Conservation (phyloP, 192 early-diverging fungal species). For the Podila verticillata region DNA sequence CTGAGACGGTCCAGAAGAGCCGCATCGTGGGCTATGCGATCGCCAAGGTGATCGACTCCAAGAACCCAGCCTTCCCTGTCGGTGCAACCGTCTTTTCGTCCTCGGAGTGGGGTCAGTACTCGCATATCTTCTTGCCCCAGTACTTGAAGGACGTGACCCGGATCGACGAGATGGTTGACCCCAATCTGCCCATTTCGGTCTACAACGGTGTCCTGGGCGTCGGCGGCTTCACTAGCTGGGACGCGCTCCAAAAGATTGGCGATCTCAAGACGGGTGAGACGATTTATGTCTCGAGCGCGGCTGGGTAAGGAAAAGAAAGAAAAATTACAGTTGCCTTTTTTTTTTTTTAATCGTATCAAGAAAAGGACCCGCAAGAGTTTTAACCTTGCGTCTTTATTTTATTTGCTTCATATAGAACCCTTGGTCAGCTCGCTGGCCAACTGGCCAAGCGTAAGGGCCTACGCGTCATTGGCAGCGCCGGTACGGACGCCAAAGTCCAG, state of each 20-base stretch:
- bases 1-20: conserved; percentile 31
- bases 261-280: conserved; percentile 84
- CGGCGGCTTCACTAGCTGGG: conserved; percentile 7
- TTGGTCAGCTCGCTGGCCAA: conserved; percentile 78
- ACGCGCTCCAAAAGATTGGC: conserved; percentile 66
- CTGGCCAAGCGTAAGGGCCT: conserved; percentile 79
- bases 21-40: conserved; percentile 70
- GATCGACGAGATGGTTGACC: conserved; percentile 76
- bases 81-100: conserved; percentile 67
- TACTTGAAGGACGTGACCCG: conserved; percentile 62
- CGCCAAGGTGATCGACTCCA: conserved; percentile 73
- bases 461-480: conserved; percentile 83
- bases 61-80: conserved; percentile 60
- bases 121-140: conserved; percentile 47
- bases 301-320: conserved; percentile 53
- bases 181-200: not conserved
- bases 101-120: conserved; percentile 53
- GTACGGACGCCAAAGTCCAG: conserved; percentile 82
- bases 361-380: too few relatives aligned
- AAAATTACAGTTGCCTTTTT: too few relatives aligned
- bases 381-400: too few relatives aligned
- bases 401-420: conserved; percentile 42
- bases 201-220: not conserved
- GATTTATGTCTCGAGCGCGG: conserved; percentile 68
- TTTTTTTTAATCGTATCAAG: too few relatives aligned